phyloP scores from a whole-genome alignment of 2,329 filamentous ascomycete species.

The Aspergillus caelatus region DNA sequence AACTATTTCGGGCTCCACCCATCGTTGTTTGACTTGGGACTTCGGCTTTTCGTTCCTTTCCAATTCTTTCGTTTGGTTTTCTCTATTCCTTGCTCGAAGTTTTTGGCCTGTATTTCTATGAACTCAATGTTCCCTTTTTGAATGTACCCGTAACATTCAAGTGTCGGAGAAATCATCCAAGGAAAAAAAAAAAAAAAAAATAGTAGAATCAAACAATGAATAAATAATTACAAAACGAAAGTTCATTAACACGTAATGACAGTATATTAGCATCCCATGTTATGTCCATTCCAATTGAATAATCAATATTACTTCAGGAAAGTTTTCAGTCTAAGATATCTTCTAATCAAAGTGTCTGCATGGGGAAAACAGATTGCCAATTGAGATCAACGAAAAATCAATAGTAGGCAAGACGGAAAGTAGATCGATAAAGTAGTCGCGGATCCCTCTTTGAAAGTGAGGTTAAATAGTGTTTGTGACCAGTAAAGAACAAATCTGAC shows the following conservation, averaged over 20 bases:
- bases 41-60: not conserved
- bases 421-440: conserved; percentile 2
- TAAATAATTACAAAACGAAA: not conserved
- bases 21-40: conserved; percentile 1
- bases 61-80: not conserved
- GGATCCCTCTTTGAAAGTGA: not conserved
- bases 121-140: not conserved
- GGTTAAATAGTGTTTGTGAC: conserved; percentile 5
- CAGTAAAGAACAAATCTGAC: conserved; percentile 12
- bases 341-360: not conserved
- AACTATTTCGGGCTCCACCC: not conserved
- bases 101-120: not conserved
- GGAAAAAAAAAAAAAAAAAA: not conserved
- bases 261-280: not conserved
- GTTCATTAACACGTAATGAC: not conserved
- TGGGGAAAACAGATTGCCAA: not conserved
- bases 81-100: not conserved
- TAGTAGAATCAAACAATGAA: not conserved
- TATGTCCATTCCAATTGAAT: not conserved
- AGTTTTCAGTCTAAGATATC: not conserved
- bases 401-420: not conserved
- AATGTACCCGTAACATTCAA: not conserved
- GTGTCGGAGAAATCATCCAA: not conserved
- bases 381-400: not conserved
- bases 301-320: not conserved